Base-by-base conservation (phyloP, 1,139 yeast genomes). In the Nakaseomyces kungkrabaensis region DNA sequence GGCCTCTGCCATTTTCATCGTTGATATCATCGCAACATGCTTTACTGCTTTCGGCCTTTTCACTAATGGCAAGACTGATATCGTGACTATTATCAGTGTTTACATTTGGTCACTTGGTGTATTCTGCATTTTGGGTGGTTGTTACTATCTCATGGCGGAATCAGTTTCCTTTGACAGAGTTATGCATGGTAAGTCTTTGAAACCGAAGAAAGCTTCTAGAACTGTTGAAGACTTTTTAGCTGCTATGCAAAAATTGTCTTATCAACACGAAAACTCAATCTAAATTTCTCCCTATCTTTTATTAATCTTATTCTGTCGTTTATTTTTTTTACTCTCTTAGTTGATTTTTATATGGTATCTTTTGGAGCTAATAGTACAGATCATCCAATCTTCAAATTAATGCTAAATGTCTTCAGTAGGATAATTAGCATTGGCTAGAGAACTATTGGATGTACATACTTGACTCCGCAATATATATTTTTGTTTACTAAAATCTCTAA, bases 231-330 rank as follows among this genome's bases (percentile, higher is more conserved):
- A 89, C 74, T 89, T 89, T 79, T 79, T 89, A 72, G 87, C 85
- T 65, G 86, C 96, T 65, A 87, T 89, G 96, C 92, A 85, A 79
- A 85, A 96, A 79, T 96, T 88, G 59, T 88, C 96, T 62, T 88
- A 96, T 72, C 96, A 88, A 76, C 96, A 89, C 77, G 96, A 89
- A 78, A 76, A 77, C 70, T 70, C 67, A 52, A 48, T 62, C 54
- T 68, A 64, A 46, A 24, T 11, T 11, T 33, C n/a, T n/a, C 10
- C 10, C n/a, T 33, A 33, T 9, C 6, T n/a, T 33, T 33, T 33
- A 8, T 11, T 33, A 10, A 8, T 33, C 5, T 11, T 33, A 33
- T 33, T 29, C 31, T 29, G 31, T 9, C 9, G 9, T 29, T 29
- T 29, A 29, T 29, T 29, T 9, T 29, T 9, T 3, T 2, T 33